Base-by-base conservation (phyloP, 2,329 filamentous ascomycete species). In the Amylocarpus encephaloides region DNA sequence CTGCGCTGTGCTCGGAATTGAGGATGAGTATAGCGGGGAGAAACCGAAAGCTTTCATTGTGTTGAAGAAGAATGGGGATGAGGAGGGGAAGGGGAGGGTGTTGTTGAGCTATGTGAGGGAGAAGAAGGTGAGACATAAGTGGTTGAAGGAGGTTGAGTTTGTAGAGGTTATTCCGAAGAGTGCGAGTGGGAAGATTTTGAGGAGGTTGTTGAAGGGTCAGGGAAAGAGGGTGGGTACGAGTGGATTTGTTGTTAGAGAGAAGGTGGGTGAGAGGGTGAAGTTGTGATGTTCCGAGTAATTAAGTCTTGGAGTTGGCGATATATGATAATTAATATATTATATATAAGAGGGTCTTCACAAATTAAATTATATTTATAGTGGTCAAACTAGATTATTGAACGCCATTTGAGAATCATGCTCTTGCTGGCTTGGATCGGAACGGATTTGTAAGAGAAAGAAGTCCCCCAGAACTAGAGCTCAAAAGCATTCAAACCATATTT, bases 171-270 rank as follows among this genome's bases (percentile, higher is more conserved):
- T 85, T 22, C 82, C 81, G 2, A 85, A 84, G 70, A 82, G 77
- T 60, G 74, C 79, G 1, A 78, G 75, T 52, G 81, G 82, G 2
- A 85, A 85, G 71, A 79, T 85, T 48, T 65, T 85, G 59, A 74
- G 79, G 43, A 70, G 79, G 22, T 64, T 82, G 6, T 64, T 84
- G 60, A 75, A 72, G 54, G 72, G 78, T 43, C 62, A 66, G 59
- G 70, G 35, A n/a, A 48, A 36, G 26, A 34, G 9, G 15, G 16
- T 10, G n/a, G 29, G 22, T n/a, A 41, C 18, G 13, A 12, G 19
- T 15, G 36, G 29, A 6, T 5, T 6, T 19, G 26, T 48, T 22
- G 45, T 48, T 19, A 16, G 18, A 5, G 35, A 48, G 13, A 19
- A 22, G 13, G 16, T 41, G 26, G n/a, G 13, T 13, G 11, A 32